These are phyloP conservation scores for Penicillium brevicompactum DNA, from an alignment of 2,329 filamentous ascomycete genomes.

Conservation along the genomic window DNA sequence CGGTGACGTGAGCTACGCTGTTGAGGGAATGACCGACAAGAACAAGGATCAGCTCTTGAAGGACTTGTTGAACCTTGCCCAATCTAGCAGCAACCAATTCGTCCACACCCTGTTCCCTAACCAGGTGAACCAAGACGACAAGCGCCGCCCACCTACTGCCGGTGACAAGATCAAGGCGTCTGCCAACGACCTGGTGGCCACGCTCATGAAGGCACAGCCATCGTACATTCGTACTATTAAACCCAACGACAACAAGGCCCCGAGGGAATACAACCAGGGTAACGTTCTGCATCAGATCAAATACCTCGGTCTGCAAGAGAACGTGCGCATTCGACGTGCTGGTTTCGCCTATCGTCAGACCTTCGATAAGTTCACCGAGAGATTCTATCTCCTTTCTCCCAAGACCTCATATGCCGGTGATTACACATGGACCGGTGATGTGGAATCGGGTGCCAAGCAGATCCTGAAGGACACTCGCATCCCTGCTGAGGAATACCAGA, in stretches of 20 bases:
- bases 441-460: slow-evolving; percentile 82
- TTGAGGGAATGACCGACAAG: slow-evolving; percentile 98
- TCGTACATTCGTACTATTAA: slow-evolving; percentile 99
- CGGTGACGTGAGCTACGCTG: slow-evolving; percentile 90
- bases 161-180: slow-evolving; percentile 95
- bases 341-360: slow-evolving; percentile 97
- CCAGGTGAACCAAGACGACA: slow-evolving; percentile 93
- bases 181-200: slow-evolving; percentile 91
- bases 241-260: slow-evolving; percentile 98
- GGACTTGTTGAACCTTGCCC: slow-evolving; percentile 84
- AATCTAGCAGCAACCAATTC: slow-evolving; percentile 80
- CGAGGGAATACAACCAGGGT: slow-evolving; percentile 83
- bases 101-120: slow-evolving; percentile 88
- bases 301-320: slow-evolving; percentile 98
- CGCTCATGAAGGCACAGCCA: slow-evolving; percentile 94
- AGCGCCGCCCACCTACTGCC: slow-evolving; percentile 87
- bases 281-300: slow-evolving; percentile 99
- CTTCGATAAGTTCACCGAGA: slow-evolving; percentile 97
- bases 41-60: slow-evolving; percentile 98
- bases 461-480: slow-evolving; percentile 97
- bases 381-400: slow-evolving; percentile 92
- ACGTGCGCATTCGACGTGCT: slow-evolving; percentile 93
- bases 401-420: slow-evolving; percentile 96
- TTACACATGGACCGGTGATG: slow-evolving; percentile 91
- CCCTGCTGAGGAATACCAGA: slow-evolving; percentile 91